A percentile compares a stretch with the other conserved stretches of the same genome.
Evolutionary conservation across 345 rosid genomes (phyloP).

Genomic region (Eucalyptus decipiens): DNA sequence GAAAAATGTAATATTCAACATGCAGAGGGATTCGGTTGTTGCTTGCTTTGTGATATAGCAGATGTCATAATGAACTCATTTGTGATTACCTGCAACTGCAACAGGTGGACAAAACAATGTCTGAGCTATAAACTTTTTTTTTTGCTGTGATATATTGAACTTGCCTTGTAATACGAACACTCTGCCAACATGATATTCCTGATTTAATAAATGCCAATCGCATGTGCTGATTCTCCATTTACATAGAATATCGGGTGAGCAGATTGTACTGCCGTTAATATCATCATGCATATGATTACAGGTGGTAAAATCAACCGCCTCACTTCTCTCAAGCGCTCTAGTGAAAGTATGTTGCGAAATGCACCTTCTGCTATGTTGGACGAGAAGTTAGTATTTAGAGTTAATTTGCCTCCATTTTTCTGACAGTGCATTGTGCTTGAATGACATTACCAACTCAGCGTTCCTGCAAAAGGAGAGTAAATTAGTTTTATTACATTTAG

Average conservation of each 20-base stretch:
- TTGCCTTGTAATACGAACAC: not conserved
- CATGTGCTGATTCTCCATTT: not conserved
- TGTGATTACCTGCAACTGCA: not conserved
- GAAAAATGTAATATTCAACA: not conserved
- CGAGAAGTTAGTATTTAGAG: not conserved
- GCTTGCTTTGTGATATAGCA: not conserved
- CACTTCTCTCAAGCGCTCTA: not conserved
- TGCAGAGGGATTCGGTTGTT: not conserved
- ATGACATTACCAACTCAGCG: not conserved
- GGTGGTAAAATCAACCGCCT: not conserved
- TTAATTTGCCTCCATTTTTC: not conserved
- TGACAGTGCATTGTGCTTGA: not conserved
- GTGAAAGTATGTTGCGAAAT: not conserved
- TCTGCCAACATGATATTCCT: not conserved
- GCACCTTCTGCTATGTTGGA: not conserved
- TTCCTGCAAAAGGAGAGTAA: not conserved
- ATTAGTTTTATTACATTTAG: not conserved
- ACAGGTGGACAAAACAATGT: slow-evolving; percentile 25
- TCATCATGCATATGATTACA: not conserved
- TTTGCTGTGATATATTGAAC: not conserved
- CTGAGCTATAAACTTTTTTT: not conserved
- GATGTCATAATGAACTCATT: not conserved
- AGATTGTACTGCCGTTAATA: not conserved
- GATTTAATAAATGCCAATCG: not conserved
- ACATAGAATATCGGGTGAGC: not conserved